These are phyloP conservation scores for Termitomyces sp. DNA, from an alignment of 768 basidiomycete species.

Conservation along the genomic window DNA sequence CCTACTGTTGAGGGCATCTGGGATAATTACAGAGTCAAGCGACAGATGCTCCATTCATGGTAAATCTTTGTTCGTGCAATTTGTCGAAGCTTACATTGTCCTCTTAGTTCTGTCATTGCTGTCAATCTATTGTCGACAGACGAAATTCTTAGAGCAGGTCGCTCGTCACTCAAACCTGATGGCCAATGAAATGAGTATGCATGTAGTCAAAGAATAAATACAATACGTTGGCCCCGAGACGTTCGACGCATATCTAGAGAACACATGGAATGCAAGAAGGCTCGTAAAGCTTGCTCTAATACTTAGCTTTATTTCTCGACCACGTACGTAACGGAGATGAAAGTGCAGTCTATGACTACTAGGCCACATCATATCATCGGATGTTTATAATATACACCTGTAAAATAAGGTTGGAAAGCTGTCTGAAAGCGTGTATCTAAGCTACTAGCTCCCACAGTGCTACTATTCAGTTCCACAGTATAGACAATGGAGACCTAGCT, in stretches of 20 bases:
- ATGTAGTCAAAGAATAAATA: neutral
- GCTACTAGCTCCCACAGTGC: too few species aligned
- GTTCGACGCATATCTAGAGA: neutral
- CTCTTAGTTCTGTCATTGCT: slow-evolving; percentile 80
- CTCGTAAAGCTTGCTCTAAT: neutral
- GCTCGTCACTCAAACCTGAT: slow-evolving; percentile 82
- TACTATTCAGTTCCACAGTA: neutral
- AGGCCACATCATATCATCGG: neutral
- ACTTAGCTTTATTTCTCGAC: neutral
- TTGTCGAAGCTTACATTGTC: slow-evolving; percentile 20
- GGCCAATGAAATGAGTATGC: slow-evolving; percentile 37
- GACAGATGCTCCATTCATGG: slow-evolving; percentile 98
- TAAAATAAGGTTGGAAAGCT: neutral
- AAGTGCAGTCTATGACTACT: neutral
- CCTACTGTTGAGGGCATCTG: slow-evolving; percentile 94
- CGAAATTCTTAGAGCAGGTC: slow-evolving; percentile 88
- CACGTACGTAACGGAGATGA: neutral
- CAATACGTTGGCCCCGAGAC: neutral
- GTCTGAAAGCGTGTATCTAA: neutral
- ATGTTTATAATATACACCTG: neutral
- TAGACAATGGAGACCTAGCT: neutral
- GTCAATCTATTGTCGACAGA: slow-evolving; percentile 94
- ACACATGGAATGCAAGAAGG: neutral
- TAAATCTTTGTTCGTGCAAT: slow-evolving; percentile 27
- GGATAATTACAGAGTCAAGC: slow-evolving; percentile 99